These are phyloP conservation scores for Trichoderma parareesei DNA, from an alignment of 495 filamentous ascomycete species.

Conservation along the genomic window DNA sequence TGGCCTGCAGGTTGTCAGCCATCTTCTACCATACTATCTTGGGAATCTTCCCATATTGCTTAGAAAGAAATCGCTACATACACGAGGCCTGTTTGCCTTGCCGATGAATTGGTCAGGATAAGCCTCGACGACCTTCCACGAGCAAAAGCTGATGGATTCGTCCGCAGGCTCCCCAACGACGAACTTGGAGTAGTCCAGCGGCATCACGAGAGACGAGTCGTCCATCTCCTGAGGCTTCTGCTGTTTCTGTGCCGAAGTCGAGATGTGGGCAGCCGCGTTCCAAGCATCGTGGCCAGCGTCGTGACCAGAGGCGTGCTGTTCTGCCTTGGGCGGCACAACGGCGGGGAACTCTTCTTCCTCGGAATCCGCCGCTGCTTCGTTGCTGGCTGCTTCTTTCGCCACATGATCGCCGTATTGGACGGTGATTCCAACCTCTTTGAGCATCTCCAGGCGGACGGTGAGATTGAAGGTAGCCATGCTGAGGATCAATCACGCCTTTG, in stretches of 20 bases:
- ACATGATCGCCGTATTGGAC: not conserved
- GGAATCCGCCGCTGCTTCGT: not conserved
- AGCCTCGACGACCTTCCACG: slow-evolving; percentile 47
- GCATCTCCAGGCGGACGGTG: not conserved
- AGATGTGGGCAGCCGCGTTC: not conserved
- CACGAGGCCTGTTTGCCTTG: slow-evolving; percentile 33
- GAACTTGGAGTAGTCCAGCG: slow-evolving; percentile 17
- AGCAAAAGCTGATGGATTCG: slow-evolving; percentile 41
- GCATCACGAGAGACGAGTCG: not conserved
- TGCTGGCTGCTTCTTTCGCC: not conserved
- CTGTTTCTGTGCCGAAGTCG: not conserved
- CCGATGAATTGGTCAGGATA: slow-evolving; percentile 55
- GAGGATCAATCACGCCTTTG: not conserved
- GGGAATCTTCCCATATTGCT: not conserved
- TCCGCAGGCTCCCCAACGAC: slow-evolving; percentile 21
- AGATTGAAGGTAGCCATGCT: not conserved
- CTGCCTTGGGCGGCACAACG: not conserved
- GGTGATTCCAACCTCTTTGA: not conserved
- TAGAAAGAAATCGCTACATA: slow-evolving; percentile 18
- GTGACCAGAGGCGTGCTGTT: not conserved
- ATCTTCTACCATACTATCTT: not conserved
- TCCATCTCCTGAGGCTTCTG: not conserved
- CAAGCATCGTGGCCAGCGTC: not conserved
- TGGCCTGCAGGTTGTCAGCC: slow-evolving; percentile 23
- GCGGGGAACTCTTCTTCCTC: not conserved